Percentiles rank a stretch among this genome's conserved stretches.
phyloP scores from a whole-genome alignment of 1,139 yeast species.

The Nakaseomyces nivariensis region DNA sequence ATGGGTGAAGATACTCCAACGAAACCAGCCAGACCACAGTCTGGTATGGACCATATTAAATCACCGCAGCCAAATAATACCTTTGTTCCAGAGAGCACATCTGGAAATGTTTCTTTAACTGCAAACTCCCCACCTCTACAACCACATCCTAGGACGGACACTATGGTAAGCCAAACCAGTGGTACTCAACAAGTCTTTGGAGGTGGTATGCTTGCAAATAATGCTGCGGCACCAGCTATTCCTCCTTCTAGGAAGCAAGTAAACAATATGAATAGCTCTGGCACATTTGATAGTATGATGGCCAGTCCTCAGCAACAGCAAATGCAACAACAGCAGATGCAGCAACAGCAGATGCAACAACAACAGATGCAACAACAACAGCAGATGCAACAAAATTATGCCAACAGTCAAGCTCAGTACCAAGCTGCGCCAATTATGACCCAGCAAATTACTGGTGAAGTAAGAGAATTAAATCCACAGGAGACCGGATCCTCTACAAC shows the following conservation, averaged over 20 bases:
- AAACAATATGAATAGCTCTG: conserved; percentile 10
- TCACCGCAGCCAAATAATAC: neutral
- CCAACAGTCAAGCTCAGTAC: neutral
- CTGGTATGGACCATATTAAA: neutral
- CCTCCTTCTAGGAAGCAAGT: conserved; percentile 55
- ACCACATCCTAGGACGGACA: conserved; percentile 10
- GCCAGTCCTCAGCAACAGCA: neutral
- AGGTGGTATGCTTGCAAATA: neutral
- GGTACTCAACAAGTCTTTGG: neutral
- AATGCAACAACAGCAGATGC: neutral
- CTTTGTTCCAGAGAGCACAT: neutral
- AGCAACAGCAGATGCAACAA: neutral
- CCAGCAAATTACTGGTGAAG: conserved; percentile 20
- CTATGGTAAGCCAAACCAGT: neutral
- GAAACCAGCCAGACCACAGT: conserved; percentile 5
- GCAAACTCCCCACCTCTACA: conserved; percentile 16
- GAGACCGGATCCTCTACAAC: conserved; percentile 30
- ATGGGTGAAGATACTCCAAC: conserved; percentile 8
- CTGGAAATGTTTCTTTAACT: neutral
- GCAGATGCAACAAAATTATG: conserved; percentile 1
- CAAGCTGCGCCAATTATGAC: neutral
- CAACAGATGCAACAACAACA: neutral
- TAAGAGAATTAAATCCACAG: conserved; percentile 30
- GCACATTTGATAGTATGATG: neutral
- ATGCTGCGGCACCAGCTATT: conserved; percentile 19